Conservation (phyloP, 805 yeast species). For the Teunomyces stri region DNA sequence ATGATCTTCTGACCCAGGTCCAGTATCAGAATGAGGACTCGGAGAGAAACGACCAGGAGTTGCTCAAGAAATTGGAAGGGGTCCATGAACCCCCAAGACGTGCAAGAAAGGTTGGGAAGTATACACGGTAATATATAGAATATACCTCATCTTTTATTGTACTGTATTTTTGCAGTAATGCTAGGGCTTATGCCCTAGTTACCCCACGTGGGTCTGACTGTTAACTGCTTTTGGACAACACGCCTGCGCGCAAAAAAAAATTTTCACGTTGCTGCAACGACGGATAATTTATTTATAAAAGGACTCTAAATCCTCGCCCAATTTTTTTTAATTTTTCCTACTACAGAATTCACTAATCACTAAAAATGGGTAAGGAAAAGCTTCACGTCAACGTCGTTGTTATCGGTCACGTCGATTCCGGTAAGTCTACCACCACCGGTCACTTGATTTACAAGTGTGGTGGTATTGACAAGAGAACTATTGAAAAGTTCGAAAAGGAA, state of each 20-base stretch:
- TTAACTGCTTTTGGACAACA: constrained; percentile 2
- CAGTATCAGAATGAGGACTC: constrained; percentile 23
- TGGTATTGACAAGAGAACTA: constrained; percentile 98
- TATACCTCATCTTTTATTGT: not conserved
- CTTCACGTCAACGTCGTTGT: constrained; percentile 99
- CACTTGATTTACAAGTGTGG: constrained; percentile 99
- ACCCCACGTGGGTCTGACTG: not conserved
- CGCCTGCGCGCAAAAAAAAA: not conserved
- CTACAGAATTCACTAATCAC: constrained; percentile 9
- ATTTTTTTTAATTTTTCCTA: constrained; percentile 8
- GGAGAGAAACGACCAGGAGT: constrained; percentile 15
- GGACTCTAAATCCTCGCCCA: constrained; percentile 2
- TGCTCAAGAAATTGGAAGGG: constrained; percentile 17
- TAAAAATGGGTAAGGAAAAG: constrained; percentile 84
- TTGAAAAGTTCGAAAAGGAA: constrained; percentile 97
- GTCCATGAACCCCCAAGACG: constrained; percentile 7
- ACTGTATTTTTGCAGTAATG: not conserved
- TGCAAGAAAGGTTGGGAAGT: constrained; percentile 6
- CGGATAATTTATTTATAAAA: constrained; percentile 6
- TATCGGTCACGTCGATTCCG: constrained; percentile 99
- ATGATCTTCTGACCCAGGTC: constrained; percentile 19
- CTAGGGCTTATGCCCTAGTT: constrained; percentile 2
- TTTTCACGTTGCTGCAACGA: constrained; percentile 3
- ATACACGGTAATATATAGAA: not conserved
- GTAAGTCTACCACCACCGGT: constrained; percentile 96